These are phyloP conservation scores for Acanthochlamys bracteata DNA, from an alignment of 106 monocot genomes.

Conservation along the genomic window DNA sequence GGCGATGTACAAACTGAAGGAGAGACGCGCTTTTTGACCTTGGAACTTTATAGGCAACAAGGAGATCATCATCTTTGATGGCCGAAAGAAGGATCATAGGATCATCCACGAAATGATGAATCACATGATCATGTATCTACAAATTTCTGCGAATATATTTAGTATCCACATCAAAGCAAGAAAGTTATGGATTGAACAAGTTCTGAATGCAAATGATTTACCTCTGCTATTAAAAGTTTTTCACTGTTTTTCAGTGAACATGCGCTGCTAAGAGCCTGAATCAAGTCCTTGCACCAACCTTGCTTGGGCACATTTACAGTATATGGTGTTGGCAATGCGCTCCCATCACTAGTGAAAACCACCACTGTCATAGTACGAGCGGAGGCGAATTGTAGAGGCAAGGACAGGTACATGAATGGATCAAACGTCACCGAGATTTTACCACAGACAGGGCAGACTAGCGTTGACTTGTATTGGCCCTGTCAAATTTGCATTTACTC, in stretches of 20 bases:
- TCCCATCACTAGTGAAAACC: conserved; percentile 74
- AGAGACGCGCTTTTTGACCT: conserved; percentile 39
- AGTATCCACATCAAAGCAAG: background rate
- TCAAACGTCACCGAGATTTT: conserved; percentile 99
- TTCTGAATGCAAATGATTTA: background rate
- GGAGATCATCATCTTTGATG: conserved; percentile 85
- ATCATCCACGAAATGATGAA: conserved; percentile 82
- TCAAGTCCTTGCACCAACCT: conserved; percentile 75
- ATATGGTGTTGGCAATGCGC: conserved; percentile 60
- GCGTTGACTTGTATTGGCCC: conserved; percentile 99
- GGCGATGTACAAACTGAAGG: conserved; percentile 82
- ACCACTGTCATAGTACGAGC: conserved; percentile 66
- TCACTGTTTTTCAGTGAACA: conserved; percentile 72
- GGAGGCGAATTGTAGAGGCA: conserved; percentile 88
- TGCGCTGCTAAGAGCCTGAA: conserved; percentile 62
- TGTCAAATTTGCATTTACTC: conserved; percentile 37
- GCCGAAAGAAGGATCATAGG: conserved; percentile 60
- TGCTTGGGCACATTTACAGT: conserved; percentile 96
- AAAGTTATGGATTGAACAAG: background rate
- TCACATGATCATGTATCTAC: conserved; percentile 70
- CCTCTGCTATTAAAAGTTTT: conserved; percentile 88
- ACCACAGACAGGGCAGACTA: conserved; percentile 90
- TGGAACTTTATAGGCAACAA: conserved; percentile 80
- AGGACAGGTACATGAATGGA: conserved; percentile 99
- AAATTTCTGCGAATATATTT: conserved; percentile 1